Percentiles rank a stretch among this genome's conserved stretches.
These are phyloP conservation scores for Quaeritorhiza haematococci DNA, from an alignment of 371 early-diverging fungal genomes.

Conservation along the genomic window DNA sequence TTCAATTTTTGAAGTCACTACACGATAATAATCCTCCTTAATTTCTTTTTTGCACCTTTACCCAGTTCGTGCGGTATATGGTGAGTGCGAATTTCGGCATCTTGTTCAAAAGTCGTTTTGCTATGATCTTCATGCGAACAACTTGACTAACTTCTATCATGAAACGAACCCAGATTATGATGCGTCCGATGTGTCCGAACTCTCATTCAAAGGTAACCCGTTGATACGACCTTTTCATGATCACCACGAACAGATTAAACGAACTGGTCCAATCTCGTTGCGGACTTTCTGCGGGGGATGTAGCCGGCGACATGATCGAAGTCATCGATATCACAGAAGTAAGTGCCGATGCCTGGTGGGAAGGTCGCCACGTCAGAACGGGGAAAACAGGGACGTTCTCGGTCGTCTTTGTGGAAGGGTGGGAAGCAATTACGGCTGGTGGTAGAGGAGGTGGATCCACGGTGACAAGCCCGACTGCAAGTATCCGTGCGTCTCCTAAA, in stretches of 20 bases:
- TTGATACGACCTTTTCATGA: not conserved
- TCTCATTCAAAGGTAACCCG: slow-evolving; percentile 24
- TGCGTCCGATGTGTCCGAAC: slow-evolving; percentile 25
- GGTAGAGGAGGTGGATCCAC: not conserved
- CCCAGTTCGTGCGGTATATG: not conserved
- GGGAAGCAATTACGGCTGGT: slow-evolving; percentile 25
- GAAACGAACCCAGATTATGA: slow-evolving; percentile 9
- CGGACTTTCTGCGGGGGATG: too few species aligned
- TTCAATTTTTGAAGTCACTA: too few species aligned
- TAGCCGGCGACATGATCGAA: slow-evolving; percentile 36
- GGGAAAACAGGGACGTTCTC: slow-evolving; percentile 30
- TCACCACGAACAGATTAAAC: too few species aligned
- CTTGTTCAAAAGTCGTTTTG: not conserved
- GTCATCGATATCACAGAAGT: slow-evolving; percentile 16
- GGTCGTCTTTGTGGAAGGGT: slow-evolving; percentile 30
- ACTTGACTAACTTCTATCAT: not conserved
- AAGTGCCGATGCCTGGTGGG: slow-evolving; percentile 40
- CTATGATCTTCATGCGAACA: not conserved
- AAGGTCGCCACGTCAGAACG: slow-evolving; percentile 24
- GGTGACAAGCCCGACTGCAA: not conserved
- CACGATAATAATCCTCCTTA: too few species aligned
- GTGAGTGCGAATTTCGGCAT: not conserved
- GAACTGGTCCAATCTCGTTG: too few species aligned
- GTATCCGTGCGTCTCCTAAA: not conserved
- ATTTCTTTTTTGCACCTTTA: not conserved